Evolutionary conservation across 441 rosid genomes (phyloP).

Genomic region (Populus hybrid): DNA sequence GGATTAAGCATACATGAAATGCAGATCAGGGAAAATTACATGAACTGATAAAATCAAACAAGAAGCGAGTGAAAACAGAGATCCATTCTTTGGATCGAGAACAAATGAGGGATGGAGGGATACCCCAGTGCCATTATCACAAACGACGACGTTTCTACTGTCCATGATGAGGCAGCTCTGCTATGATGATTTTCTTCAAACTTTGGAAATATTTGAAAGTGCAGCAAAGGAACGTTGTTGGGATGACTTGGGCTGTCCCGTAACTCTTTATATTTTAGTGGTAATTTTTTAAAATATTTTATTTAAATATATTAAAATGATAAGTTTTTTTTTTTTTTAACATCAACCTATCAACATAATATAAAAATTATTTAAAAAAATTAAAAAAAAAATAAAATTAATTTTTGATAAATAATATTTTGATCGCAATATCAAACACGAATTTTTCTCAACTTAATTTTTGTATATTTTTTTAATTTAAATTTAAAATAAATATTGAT

Average conservation of each 20-base stretch:
- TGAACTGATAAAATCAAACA: neutral
- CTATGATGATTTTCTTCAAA: neutral
- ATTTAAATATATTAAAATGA: too few relatives aligned
- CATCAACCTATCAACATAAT: too few relatives aligned
- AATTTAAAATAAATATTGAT: too few relatives aligned
- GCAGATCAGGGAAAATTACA: neutral
- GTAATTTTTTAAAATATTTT: too few relatives aligned
- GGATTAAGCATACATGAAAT: neutral
- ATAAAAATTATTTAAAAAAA: too few relatives aligned
- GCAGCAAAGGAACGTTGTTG: neutral
- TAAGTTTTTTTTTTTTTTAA: too few relatives aligned
- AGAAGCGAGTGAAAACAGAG: neutral
- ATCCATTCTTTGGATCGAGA: neutral
- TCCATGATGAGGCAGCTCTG: slow-evolving; percentile 45
- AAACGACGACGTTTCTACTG: slow-evolving; percentile 75
- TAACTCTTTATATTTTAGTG: too few relatives aligned
- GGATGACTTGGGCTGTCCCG: neutral
- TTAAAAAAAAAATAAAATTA: too few relatives aligned
- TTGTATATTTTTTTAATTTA: too few relatives aligned
- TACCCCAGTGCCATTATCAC: slow-evolving; percentile 98
- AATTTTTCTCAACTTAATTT: too few relatives aligned
- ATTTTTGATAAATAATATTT: too few relatives aligned
- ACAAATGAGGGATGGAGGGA: neutral
- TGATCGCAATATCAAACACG: too few relatives aligned
- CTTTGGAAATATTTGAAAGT: neutral